These are phyloP conservation scores for Eutypa lata DNA, from an alignment of 2,329 filamentous ascomycete genomes.

Conservation along the genomic window DNA sequence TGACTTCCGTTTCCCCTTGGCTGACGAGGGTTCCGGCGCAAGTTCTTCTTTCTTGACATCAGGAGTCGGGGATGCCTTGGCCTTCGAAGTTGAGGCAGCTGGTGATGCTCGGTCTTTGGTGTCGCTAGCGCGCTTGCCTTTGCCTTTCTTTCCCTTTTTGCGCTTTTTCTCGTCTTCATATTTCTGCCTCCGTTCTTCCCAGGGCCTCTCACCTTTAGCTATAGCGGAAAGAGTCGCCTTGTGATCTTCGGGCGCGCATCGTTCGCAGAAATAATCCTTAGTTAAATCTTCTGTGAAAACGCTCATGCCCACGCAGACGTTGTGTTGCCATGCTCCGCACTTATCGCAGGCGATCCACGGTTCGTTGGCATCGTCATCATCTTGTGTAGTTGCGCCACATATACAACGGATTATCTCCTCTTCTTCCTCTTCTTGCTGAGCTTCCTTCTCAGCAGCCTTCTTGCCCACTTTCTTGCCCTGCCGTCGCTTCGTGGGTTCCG, in stretches of 20 bases:
- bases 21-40: constrained; percentile 32
- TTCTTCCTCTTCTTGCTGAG: constrained; percentile 55
- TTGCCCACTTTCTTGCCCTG: constrained; percentile 41
- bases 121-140: constrained; percentile 65
- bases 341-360: constrained; percentile 95
- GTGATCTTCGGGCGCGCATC: constrained; percentile 82
- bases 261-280: constrained; percentile 88
- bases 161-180: constrained; percentile 62
- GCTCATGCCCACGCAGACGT: constrained; percentile 86
- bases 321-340: constrained; percentile 95
- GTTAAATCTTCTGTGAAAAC: constrained; percentile 75
- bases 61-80: constrained; percentile 35
- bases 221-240: constrained; percentile 76
- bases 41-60: constrained; percentile 46
- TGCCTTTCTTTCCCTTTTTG: constrained; percentile 61
- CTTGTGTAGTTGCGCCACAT: constrained; percentile 82
- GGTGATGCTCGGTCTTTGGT: constrained; percentile 48
- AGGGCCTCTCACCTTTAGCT: constrained; percentile 76
- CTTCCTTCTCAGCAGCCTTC: constrained; percentile 54
- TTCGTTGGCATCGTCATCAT: constrained; percentile 77
- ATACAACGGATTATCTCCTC: constrained; percentile 88
- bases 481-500: constrained; percentile 53
- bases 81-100: constrained; percentile 35
- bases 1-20: constrained; percentile 54
- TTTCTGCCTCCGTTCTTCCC: constrained; percentile 67